A percentile compares a stretch with the other conserved stretches of the same genome.
Evolutionary conservation across 2,329 filamentous ascomycete species (phyloP).

Genomic region (Clonostachys sp.): DNA sequence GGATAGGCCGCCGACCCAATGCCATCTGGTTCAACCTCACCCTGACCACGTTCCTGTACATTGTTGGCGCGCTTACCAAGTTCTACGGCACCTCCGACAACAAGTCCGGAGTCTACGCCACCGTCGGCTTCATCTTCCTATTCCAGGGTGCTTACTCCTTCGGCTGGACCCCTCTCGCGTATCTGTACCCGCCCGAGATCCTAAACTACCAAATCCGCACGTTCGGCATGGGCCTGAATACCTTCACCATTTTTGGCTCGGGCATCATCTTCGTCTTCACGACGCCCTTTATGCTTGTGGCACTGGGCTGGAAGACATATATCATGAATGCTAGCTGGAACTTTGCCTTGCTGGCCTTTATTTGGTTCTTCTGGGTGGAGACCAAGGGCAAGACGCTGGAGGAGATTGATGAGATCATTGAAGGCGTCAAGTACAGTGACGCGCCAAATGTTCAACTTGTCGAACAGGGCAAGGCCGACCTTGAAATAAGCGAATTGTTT

Average conservation of each 20-base stretch:
- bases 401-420: conserved; percentile 28
- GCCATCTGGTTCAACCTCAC: conserved; percentile 30
- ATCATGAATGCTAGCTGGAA: conserved; percentile 16
- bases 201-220: conserved; percentile 17
- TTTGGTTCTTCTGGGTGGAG: conserved; percentile 20
- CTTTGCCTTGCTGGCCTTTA: conserved; percentile 10
- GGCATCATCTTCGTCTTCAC: conserved; percentile 10
- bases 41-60: conserved; percentile 38
- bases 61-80: conserved; percentile 45
- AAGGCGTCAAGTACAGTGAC: conserved; percentile 1
- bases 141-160: conserved; percentile 17
- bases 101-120: conserved; percentile 29
- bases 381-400: conserved; percentile 39
- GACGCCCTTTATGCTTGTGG: conserved; percentile 12
- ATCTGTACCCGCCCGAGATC: conserved; percentile 18
- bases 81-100: conserved; percentile 16
- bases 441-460: not conserved
- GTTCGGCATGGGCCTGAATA: conserved; percentile 23
- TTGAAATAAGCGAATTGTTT: no score
- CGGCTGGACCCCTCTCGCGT: conserved; percentile 16
- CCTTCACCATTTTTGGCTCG: not conserved
- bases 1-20: conserved; percentile 36
- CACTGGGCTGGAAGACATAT: conserved; percentile 16
- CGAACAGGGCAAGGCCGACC: not conserved
- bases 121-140: conserved; percentile 20